Evolutionary conservation across 179 eudicot genomes (phyloP).

Genomic region (Spergularia azorica): DNA sequence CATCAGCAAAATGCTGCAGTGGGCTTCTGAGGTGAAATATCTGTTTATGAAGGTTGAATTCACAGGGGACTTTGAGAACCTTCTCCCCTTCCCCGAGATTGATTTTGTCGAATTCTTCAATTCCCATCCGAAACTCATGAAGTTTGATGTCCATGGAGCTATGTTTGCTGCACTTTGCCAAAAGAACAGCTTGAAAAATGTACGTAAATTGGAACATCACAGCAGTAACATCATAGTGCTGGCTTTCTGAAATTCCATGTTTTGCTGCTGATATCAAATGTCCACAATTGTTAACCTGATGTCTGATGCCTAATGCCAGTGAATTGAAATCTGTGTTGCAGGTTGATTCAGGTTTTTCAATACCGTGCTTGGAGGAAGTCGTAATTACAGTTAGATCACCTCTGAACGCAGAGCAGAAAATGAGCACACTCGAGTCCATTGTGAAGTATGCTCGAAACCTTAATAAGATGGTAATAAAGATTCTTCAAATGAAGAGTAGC

Average conservation of each 20-base stretch:
- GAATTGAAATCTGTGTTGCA: slow-evolving; percentile 35
- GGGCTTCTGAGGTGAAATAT: slow-evolving; percentile 84
- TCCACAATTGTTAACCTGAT: not conserved
- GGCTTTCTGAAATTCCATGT: not conserved
- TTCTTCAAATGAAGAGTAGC: slow-evolving; percentile 90
- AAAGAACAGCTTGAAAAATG: slow-evolving; percentile 83
- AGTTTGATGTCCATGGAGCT: slow-evolving; percentile 88
- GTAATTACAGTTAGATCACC: slow-evolving; percentile 86
- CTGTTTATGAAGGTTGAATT: slow-evolving; percentile 91
- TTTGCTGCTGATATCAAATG: not conserved
- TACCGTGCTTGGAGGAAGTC: slow-evolving; percentile 80
- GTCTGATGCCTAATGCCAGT: not conserved
- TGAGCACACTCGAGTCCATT: slow-evolving; percentile 85
- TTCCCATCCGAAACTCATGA: slow-evolving; percentile 69
- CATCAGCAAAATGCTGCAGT: slow-evolving; percentile 70
- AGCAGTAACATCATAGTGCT: not conserved
- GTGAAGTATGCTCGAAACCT: slow-evolving; percentile 61
- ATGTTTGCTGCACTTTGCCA: slow-evolving; percentile 99
- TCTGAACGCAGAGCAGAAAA: slow-evolving; percentile 90
- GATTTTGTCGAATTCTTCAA: slow-evolving; percentile 91
- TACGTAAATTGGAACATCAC: slow-evolving; percentile 26
- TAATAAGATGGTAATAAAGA: slow-evolving; percentile 75
- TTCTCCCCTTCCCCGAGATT: slow-evolving; percentile 82
- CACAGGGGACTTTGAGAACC: slow-evolving; percentile 76
- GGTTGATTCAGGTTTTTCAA: slow-evolving; percentile 73